Percentiles rank a stretch among this genome's conserved stretches.
Evolutionary conservation across 495 filamentous ascomycete genomes (phyloP).

Genomic region (Penicillium verhagenii): DNA sequence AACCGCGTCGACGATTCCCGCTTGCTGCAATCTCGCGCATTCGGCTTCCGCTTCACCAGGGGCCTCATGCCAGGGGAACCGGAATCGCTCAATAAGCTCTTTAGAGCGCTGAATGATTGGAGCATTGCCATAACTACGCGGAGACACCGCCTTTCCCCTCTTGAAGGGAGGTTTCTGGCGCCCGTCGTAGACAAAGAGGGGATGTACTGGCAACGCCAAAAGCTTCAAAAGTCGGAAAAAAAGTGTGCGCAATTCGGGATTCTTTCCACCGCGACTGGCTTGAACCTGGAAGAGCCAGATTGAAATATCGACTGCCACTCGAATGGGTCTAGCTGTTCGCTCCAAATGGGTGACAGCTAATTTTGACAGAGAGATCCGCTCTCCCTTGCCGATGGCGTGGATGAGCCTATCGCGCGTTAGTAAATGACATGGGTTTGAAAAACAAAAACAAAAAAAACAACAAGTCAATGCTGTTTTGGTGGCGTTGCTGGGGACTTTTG

Average conservation of each 20-base stretch:
- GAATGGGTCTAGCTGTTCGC: conserved; percentile 66
- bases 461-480: background rate
- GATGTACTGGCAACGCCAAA: conserved; percentile 74
- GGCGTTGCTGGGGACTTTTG: conserved; percentile 3
- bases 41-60: conserved; percentile 97
- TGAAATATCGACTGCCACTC: conserved; percentile 89
- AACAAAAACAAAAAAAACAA: no score
- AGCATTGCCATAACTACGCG: conserved; percentile 41
- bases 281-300: conserved; percentile 98
- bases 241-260: conserved; percentile 87
- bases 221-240: conserved; percentile 90
- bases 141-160: conserved; percentile 56
- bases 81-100: conserved; percentile 79
- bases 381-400: conserved; percentile 78
- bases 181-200: conserved; percentile 96
- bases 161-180: conserved; percentile 89
- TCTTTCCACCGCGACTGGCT: conserved; percentile 79
- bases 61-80: conserved; percentile 79
- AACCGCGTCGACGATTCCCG: conserved; percentile 89
- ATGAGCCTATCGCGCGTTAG: no score
- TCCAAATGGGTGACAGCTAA: conserved; percentile 75
- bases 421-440: no score
- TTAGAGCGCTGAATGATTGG: conserved; percentile 64
- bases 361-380: conserved; percentile 79
- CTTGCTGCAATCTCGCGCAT: conserved; percentile 81